Percentiles rank a stretch among this genome's conserved stretches.
These are phyloP conservation scores for Amylocystis lapponica DNA, from an alignment of 768 basidiomycete species.

Conservation along the genomic window DNA sequence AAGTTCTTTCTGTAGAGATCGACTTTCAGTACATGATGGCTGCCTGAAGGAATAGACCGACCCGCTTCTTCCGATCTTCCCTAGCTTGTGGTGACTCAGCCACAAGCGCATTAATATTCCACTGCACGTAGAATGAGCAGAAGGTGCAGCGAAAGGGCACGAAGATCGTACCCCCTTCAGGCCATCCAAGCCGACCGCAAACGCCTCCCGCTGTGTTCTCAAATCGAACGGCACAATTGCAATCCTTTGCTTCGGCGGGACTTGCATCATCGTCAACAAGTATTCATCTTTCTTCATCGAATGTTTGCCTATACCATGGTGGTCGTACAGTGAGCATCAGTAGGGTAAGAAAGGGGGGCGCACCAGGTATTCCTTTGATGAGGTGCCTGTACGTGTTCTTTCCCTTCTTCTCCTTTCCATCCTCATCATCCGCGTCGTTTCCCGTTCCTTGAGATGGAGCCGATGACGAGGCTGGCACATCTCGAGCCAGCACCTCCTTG, in stretches of 20 bases:
- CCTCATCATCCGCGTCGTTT: conserved; percentile 47
- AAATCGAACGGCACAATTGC: conserved; percentile 57
- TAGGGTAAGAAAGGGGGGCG: conserved; percentile 21
- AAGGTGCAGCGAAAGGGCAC: conserved; percentile 5
- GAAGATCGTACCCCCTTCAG: conserved; percentile 56
- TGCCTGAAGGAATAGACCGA: conserved; percentile 30
- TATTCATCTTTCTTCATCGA: conserved; percentile 78
- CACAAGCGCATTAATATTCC: conserved; percentile 59
- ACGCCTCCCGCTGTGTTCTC: conserved; percentile 67
- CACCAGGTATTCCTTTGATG: conserved; percentile 70
- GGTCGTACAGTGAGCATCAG: conserved; percentile 2
- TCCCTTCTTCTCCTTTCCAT: conserved; percentile 61
- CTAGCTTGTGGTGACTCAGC: conserved; percentile 68
- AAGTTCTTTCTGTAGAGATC: conserved; percentile 55
- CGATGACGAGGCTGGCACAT: conserved; percentile 10
- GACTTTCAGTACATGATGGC: not conserved
- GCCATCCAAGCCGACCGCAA: conserved; percentile 66
- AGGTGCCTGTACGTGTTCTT: conserved; percentile 75
- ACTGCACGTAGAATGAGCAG: conserved; percentile 35
- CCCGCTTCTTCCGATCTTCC: conserved; percentile 74
- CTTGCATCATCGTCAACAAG: conserved; percentile 56
- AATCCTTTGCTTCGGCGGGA: conserved; percentile 66
- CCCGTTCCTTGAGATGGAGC: conserved; percentile 31
- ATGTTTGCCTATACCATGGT: conserved; percentile 61
- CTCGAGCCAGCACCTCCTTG: conserved; percentile 20